These are phyloP conservation scores for Pouteria glomerata DNA, from an alignment of 148 eudicot species.

Conservation along the genomic window DNA sequence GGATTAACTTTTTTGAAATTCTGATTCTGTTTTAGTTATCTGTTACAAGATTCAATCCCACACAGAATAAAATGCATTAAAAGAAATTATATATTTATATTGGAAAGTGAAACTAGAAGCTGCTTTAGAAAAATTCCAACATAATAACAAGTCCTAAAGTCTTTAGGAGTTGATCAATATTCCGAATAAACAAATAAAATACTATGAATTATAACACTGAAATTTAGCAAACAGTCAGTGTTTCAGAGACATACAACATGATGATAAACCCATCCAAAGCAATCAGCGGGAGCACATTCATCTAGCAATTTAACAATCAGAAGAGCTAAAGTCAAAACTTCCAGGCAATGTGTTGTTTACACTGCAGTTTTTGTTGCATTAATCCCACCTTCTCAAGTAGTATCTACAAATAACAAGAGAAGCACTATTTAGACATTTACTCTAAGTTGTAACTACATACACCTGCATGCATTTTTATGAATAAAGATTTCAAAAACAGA, in stretches of 20 bases:
- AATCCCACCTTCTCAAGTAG: background rate
- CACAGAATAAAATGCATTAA: background rate
- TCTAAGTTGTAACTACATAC: background rate
- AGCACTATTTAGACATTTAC: background rate
- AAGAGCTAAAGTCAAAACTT: constrained; percentile 4
- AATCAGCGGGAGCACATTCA: background rate
- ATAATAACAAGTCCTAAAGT: background rate
- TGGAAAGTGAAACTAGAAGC: background rate
- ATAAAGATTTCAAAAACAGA: too few species aligned
- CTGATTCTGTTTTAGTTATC: background rate
- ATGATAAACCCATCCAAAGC: constrained; percentile 1
- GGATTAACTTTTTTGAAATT: background rate
- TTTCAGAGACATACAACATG: constrained; percentile 10
- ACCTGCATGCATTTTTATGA: too few species aligned
- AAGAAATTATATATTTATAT: background rate
- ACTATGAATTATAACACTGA: background rate
- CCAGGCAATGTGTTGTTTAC: background rate
- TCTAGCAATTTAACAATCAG: background rate
- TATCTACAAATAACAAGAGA: background rate
- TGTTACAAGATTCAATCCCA: background rate
- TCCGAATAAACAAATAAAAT: background rate
- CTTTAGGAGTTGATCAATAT: background rate
- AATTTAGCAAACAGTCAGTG: background rate
- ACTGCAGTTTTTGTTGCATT: background rate
- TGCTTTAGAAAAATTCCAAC: background rate